phyloP scores from a whole-genome alignment of 2,329 filamentous ascomycete species.

The Diaporthe capsici region DNA sequence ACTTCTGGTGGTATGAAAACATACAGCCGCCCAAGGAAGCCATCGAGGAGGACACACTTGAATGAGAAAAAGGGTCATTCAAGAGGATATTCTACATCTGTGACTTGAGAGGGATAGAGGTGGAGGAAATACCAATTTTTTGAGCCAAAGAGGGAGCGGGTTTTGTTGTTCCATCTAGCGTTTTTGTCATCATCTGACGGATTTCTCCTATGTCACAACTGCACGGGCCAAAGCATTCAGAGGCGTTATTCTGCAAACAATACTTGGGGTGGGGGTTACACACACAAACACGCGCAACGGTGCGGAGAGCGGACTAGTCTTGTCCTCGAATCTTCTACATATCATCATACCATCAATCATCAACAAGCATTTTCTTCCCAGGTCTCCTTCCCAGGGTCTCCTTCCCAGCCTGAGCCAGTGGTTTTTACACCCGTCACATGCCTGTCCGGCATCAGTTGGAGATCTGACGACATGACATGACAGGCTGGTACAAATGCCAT shows the following conservation, averaged over 20 bases:
- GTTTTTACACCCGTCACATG: not conserved
- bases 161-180: conserved; percentile 3
- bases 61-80: conserved; percentile 47
- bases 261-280: not conserved
- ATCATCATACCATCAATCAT: conserved; percentile 33
- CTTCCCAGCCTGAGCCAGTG: not conserved
- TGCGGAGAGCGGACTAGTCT: conserved; percentile 17
- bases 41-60: conserved; percentile 66
- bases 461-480: too few relatives aligned
- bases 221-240: conserved; percentile 37
- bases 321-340: conserved; percentile 5
- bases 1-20: conserved; percentile 74
- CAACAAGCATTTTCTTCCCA: not conserved
- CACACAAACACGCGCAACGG: conserved; percentile 7
- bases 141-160: conserved; percentile 15
- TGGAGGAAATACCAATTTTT: conserved; percentile 31
- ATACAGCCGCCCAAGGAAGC: conserved; percentile 64
- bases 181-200: conserved; percentile 34
- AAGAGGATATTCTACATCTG: conserved; percentile 29
- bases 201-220: conserved; percentile 35
- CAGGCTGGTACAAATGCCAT: too few relatives aligned
- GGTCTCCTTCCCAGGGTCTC: too few relatives aligned
- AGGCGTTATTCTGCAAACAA: conserved; percentile 31
- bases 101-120: conserved; percentile 19
- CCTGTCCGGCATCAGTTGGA: too few relatives aligned